Conservation (phyloP, 257 asterid species). For the Nicotiana otophora region DNA sequence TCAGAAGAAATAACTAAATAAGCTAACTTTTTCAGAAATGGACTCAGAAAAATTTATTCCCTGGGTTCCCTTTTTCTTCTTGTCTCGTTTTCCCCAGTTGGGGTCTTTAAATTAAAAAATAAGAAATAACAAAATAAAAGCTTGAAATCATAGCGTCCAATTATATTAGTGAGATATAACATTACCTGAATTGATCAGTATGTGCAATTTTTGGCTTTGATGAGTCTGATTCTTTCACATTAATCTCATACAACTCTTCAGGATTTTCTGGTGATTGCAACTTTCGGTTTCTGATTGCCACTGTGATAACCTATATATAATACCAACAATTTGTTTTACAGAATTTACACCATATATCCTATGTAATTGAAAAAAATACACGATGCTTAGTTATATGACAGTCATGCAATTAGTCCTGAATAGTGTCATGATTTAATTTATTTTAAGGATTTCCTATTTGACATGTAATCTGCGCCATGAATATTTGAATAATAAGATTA, state of each 20-base stretch:
- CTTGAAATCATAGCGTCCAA: not conserved
- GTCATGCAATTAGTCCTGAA: too few relatives aligned
- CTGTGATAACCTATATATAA: not conserved
- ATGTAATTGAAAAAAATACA: too few relatives aligned
- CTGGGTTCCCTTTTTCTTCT: not conserved
- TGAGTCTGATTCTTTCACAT: constrained; percentile 26
- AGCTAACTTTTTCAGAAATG: not conserved
- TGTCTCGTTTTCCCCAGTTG: not conserved
- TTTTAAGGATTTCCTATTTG: too few relatives aligned
- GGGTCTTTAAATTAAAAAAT: too few relatives aligned
- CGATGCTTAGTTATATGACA: too few relatives aligned
- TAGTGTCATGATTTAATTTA: too few relatives aligned
- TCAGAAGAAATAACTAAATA: too few relatives aligned
- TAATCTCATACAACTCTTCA: constrained; percentile 31
- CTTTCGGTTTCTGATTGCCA: constrained; percentile 34
- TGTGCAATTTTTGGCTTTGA: constrained; percentile 24
- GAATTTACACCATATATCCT: too few relatives aligned
- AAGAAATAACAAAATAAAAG: not conserved
- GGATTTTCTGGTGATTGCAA: constrained; percentile 31
- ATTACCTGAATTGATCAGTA: constrained; percentile 45
- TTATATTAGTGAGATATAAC: not conserved
- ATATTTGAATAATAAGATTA: too few relatives aligned
- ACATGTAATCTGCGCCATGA: too few relatives aligned
- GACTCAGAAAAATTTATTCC: not conserved
- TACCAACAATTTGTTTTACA: too few relatives aligned